Base-by-base conservation (phyloP, 2,329 filamentous ascomycete species). In the Talaromyces sp. region DNA sequence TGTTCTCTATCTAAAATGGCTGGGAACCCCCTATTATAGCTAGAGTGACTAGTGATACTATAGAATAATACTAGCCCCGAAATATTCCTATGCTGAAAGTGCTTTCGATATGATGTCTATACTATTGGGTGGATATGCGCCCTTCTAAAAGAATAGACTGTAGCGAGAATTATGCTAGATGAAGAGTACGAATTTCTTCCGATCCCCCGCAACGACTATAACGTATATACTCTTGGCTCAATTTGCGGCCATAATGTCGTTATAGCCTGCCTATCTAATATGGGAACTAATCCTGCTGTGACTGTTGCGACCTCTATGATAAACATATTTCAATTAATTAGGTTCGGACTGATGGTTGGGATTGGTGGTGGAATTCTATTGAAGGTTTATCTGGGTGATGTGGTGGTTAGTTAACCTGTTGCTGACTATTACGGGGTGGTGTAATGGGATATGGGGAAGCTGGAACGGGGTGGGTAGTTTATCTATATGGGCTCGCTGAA, bases 351-450 rank as follows among this genome's bases (percentile, higher is more conserved):
- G 8, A 52, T 67, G 49, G 63, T 68, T 14, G 65, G 65, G 3
- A 62, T 67, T 44, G 65, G 63, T 3, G 62, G 65, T 4, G 65
- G 65, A 17, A 54, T 65, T 24, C 63, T 65, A 6, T 48, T 47
- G 17, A 60, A 67, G 40, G 57, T 67, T 7, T 51, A 57, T 16
- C 47, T 68, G 5, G 64, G 65, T 9, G 61, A 66, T 56, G 55
- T 67, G 10, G 65, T 66, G 11, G 62, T 67, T 4, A 64, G 65
- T 42, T 42, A 57, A 30, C 64, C 65, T 17, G 49, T 47, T 30
- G 56, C 55, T 3, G 44, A 42, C 32, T 58, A 52, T 41, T 54
- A 54, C 3, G 65, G 65, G 7, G 64, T 66, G 7, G 41, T 52
- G 10, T 46, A 56, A 50, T 52, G 43, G 40, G 49, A 56, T 36